Percentiles rank a stretch among this genome's conserved stretches.
Conservation (phyloP, 225 moss, liverwort and hornwort genomes). For the Physcomitrium patens region DNA sequence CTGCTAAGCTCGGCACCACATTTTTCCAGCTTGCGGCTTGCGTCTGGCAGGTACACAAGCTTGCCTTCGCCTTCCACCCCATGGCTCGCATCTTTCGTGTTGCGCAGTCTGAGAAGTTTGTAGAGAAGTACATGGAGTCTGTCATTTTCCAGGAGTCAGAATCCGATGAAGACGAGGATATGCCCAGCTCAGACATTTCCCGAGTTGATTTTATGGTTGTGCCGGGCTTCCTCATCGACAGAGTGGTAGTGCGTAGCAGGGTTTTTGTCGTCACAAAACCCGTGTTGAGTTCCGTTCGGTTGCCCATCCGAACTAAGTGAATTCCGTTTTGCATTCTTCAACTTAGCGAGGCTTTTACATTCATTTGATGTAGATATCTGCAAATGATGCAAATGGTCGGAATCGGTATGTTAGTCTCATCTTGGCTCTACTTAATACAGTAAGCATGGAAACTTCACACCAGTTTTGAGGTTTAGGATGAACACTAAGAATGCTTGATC, state of each 20-base stretch:
- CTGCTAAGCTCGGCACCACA: slow-evolving; percentile 28
- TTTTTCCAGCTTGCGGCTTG: slow-evolving; percentile 47
- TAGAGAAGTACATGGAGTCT: slow-evolving; percentile 48
- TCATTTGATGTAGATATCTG: slow-evolving; percentile 31
- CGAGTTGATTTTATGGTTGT: slow-evolving; percentile 56
- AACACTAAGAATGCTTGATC: too few relatives aligned
- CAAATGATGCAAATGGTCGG: background rate
- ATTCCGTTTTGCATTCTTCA: too few relatives aligned
- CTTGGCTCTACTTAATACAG: too few relatives aligned
- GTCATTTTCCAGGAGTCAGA: slow-evolving; percentile 46
- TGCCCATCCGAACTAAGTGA: slow-evolving; percentile 30
- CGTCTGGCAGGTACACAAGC: slow-evolving; percentile 55
- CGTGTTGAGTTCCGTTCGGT: slow-evolving; percentile 37
- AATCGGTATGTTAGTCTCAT: too few relatives aligned
- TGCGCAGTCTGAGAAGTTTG: slow-evolving; percentile 34
- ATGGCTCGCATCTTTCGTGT: slow-evolving; percentile 49
- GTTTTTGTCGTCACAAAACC: slow-evolving; percentile 41
- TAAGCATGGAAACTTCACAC: too few relatives aligned
- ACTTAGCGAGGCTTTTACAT: too few relatives aligned
- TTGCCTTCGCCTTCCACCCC: slow-evolving; percentile 46
- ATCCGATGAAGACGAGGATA: slow-evolving; percentile 39
- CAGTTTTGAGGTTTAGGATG: too few relatives aligned
- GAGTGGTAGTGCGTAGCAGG: slow-evolving; percentile 37
- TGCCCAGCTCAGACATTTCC: slow-evolving; percentile 14
- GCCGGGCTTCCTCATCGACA: slow-evolving; percentile 48